Base-by-base conservation (phyloP, 306 rosid species). In the Dalbergia cochinchinensis region DNA sequence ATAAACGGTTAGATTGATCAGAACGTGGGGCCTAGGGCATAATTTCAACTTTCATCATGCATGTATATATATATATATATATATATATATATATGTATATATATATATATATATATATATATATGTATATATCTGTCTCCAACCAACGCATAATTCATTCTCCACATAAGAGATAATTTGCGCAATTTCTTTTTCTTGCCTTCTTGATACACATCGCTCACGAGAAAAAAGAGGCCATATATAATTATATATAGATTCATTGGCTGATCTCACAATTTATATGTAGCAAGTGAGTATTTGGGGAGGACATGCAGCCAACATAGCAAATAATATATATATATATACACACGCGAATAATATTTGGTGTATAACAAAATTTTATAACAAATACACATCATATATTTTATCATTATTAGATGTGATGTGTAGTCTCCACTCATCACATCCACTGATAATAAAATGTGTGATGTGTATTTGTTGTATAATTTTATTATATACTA, bases 21-120 rank as follows among this genome's bases (percentile, higher is more conserved):
- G 80, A 78, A 73, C 3, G 69, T 78, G 80, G 83, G 86, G 9
- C 84, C 78, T 34, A 22, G 5, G 7, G 37, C 58, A 74, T 75
- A 63, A 80, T 74, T 75, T 79, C 74, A 74, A 15, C 60, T 16
- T 76, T 64, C 77, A 74, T 78, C 55, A 74, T 60, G 33, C 42
- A 60, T 73, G 26, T 50, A 20, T 22, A 20, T 20, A 20, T 20
- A 20, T 20, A 20, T 20, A 35, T 35, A 35, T 35, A 35, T 35
- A 35, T 35, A 35, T 35, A 35, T 35, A 35, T 35, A 35, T 35
- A 35, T 35, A 35, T 35, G 3, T 35, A 35, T 35, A 35, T 35
- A 35, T 35, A 35, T 35, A 35, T 35, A 35, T 35, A 35, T 35
- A 35, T 35, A 35, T 35, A 35, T 35, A 35, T 35, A 35, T 35